These are phyloP conservation scores for Syncephalastrum sp. DNA, from an alignment of 371 early-diverging fungal genomes.

Conservation along the genomic window DNA sequence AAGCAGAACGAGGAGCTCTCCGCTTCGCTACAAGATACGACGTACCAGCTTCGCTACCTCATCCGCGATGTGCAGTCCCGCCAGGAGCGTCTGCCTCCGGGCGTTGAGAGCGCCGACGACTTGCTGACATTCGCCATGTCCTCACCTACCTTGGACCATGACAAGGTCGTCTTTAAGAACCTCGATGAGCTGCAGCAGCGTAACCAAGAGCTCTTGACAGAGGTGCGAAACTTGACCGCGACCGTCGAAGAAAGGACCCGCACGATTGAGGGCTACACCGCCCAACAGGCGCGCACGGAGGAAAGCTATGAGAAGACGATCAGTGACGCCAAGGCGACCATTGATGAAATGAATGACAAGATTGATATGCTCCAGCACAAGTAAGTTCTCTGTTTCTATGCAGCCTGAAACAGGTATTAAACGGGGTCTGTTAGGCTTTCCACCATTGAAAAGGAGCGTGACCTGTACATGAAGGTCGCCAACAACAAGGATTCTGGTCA, in stretches of 20 bases:
- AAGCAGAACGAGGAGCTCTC: conserved; percentile 1
- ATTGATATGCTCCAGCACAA: background rate
- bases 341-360: conserved; percentile 1
- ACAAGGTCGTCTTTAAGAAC: conserved; percentile 22
- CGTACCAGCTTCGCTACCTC: conserved; percentile 24
- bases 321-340: background rate
- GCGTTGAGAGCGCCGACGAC: conserved; percentile 12
- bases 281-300: conserved; percentile 7
- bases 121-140: conserved; percentile 9
- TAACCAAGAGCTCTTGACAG: conserved; percentile 15
- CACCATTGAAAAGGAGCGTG: too few relatives aligned
- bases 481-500: too few relatives aligned
- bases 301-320: background rate
- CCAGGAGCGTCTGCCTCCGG: conserved; percentile 10
- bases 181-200: conserved; percentile 17
- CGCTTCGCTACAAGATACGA: conserved; percentile 17
- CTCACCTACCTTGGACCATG: conserved; percentile 12
- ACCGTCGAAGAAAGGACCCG: conserved; percentile 6
- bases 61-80: conserved; percentile 19
- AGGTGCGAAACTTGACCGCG: conserved; percentile 10
- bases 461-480: too few relatives aligned
- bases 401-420: too few relatives aligned
- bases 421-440: too few relatives aligned
- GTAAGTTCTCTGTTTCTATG: background rate
- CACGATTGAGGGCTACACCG: background rate